phyloP scores from a whole-genome alignment of 2,329 filamentous ascomycete genomes.

The Cladophialophora exuberans region DNA sequence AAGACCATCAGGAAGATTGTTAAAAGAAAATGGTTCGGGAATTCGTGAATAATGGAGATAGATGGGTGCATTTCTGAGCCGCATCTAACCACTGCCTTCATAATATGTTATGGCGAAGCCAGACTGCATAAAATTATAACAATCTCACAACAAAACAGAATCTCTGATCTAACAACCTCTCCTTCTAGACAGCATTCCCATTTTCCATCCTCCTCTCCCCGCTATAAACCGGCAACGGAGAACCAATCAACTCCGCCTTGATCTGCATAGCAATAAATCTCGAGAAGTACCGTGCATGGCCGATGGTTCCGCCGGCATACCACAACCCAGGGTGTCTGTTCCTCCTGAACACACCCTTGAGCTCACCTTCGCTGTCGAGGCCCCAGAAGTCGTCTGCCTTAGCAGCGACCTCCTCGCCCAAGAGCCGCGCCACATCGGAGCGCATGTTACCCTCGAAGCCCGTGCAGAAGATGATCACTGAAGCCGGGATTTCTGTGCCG shows the following conservation, averaged over 20 bases:
- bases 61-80: neutral
- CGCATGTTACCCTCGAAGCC: conserved; percentile 51
- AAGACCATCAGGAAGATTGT: neutral
- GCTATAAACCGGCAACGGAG: conserved; percentile 24
- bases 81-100: too few relatives aligned
- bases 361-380: conserved; percentile 52
- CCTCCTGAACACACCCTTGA: conserved; percentile 47
- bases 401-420: conserved; percentile 47
- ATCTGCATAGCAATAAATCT: conserved; percentile 52
- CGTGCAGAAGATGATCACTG: conserved; percentile 52
- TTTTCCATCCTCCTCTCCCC: conserved; percentile 13
- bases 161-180: neutral
- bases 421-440: conserved; percentile 41
- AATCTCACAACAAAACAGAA: neutral
- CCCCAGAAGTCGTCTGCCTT: conserved; percentile 50
- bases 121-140: too few relatives aligned
- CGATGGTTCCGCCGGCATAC: conserved; percentile 50
- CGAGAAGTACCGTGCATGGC: conserved; percentile 46
- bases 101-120: too few relatives aligned
- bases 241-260: conserved; percentile 39
- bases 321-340: conserved; percentile 41
- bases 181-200: neutral
- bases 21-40: neutral
- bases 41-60: neutral
- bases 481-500: conserved; percentile 46